Evolutionary conservation across 768 basidiomycete species (phyloP).

Genomic region (Psilocybe sp.): DNA sequence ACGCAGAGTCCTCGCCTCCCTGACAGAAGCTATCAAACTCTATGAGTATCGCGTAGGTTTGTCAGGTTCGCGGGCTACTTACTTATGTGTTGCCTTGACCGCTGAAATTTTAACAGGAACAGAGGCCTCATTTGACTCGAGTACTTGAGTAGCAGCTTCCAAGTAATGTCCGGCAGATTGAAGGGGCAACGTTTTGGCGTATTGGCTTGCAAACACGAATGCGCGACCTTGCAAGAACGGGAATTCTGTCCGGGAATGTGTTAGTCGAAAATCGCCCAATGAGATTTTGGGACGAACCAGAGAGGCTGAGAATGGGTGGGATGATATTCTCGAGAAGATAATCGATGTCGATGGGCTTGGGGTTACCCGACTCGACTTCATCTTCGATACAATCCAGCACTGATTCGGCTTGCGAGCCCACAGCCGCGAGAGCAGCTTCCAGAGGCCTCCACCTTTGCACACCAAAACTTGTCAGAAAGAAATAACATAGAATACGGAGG

Average conservation of each 20-base stretch:
- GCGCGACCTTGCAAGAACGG: slow-evolving; percentile 95
- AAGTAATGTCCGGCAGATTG: slow-evolving; percentile 83
- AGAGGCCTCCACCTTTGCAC: slow-evolving; percentile 82
- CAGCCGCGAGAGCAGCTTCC: slow-evolving; percentile 78
- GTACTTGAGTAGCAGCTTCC: slow-evolving; percentile 79
- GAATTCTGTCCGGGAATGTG: slow-evolving; percentile 45
- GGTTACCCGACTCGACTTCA: slow-evolving; percentile 59
- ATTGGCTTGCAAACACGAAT: slow-evolving; percentile 94
- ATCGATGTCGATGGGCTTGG: slow-evolving; percentile 75
- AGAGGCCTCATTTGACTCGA: slow-evolving; percentile 68
- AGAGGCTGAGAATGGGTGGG: slow-evolving; percentile 67
- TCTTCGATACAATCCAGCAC: slow-evolving; percentile 77
- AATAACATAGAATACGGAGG: not conserved
- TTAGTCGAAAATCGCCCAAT: not conserved
- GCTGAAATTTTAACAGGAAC: slow-evolving; percentile 94
- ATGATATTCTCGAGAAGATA: slow-evolving; percentile 74
- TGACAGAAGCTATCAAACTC: slow-evolving; percentile 60
- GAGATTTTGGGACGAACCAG: slow-evolving; percentile 43
- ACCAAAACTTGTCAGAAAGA: slow-evolving; percentile 6
- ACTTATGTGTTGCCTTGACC: slow-evolving; percentile 93
- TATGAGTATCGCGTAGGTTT: slow-evolving; percentile 3
- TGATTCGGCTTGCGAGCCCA: slow-evolving; percentile 79
- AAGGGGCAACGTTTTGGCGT: slow-evolving; percentile 66
- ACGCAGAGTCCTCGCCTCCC: slow-evolving; percentile 55
- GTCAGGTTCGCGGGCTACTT: slow-evolving; percentile 20